A percentile compares a stretch with the other conserved stretches of the same genome.
Evolutionary conservation across 2,329 filamentous ascomycete genomes (phyloP).

Genomic region (Zarea fungicola): DNA sequence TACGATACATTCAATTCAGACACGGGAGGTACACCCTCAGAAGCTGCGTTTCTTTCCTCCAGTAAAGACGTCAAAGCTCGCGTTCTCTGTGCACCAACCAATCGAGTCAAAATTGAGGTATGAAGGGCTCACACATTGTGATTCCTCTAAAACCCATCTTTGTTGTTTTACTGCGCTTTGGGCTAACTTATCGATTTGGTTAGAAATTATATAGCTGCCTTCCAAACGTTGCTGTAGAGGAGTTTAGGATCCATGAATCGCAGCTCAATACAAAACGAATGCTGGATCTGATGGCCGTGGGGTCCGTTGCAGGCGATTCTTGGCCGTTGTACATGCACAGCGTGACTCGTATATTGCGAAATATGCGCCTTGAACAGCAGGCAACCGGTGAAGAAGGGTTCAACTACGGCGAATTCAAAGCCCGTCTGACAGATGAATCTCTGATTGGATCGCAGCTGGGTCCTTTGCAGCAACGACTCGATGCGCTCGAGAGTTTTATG

Average conservation of each 20-base stretch:
- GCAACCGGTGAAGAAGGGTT: conserved; percentile 29
- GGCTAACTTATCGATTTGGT: background rate
- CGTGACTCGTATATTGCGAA: conserved; percentile 49
- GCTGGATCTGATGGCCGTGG: conserved; percentile 55
- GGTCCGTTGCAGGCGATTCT: conserved; percentile 25
- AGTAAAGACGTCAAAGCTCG: conserved; percentile 39
- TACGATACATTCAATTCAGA: conserved; percentile 54
- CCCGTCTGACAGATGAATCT: conserved; percentile 6
- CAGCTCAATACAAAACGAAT: conserved; percentile 55
- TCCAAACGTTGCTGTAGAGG: conserved; percentile 41
- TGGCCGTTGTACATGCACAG: conserved; percentile 56
- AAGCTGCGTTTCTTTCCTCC: conserved; percentile 52
- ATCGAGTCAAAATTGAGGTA: conserved; percentile 37
- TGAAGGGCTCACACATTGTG: too few relatives aligned
- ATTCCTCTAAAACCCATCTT: too few relatives aligned
- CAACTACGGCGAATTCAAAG: conserved; percentile 45
- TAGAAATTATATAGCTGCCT: conserved; percentile 38
- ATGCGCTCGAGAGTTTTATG: conserved; percentile 61
- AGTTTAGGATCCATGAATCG: conserved; percentile 44
- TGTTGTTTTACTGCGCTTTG: background rate
- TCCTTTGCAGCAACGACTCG: conserved; percentile 55
- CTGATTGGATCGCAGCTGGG: conserved; percentile 39
- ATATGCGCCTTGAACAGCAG: conserved; percentile 47
- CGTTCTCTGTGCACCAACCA: conserved; percentile 51
- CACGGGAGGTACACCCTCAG: conserved; percentile 46